Conservation (phyloP, 768 basidiomycete genomes). For the Hysterangium stoloniferum region DNA sequence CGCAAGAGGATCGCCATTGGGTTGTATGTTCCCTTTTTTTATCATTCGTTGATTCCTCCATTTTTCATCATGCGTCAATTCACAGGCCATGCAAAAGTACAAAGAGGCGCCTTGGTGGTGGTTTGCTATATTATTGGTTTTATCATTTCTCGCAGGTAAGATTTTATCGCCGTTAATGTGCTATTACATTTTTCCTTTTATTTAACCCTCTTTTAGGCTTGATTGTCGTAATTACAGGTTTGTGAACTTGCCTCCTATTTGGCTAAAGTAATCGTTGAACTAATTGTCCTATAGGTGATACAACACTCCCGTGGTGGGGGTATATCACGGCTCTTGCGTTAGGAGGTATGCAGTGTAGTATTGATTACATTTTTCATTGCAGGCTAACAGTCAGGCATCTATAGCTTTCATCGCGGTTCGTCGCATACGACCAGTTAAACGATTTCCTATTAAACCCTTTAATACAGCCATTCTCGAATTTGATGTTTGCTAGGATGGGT, state of each 20-base stretch:
- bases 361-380: neutral
- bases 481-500: conserved; percentile 52
- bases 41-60: neutral
- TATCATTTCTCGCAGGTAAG: conserved; percentile 51
- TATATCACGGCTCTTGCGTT: conserved; percentile 49
- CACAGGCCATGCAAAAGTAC: conserved; percentile 49
- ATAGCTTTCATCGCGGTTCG: conserved; percentile 11
- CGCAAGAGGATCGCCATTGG: conserved; percentile 51
- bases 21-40: conserved; percentile 27
- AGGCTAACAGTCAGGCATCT: neutral
- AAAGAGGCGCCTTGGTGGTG: conserved; percentile 56
- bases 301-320: conserved; percentile 56
- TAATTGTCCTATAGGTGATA: conserved; percentile 40
- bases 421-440: neutral
- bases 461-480: conserved; percentile 46
- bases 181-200: neutral
- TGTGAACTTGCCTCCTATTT: neutral
- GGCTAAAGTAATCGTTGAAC: neutral
- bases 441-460: neutral
- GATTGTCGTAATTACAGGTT: conserved; percentile 36
- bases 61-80: neutral
- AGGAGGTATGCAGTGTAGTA: conserved; percentile 27
- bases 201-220: conserved; percentile 30
- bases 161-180: too few relatives aligned
- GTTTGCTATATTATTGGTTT: conserved; percentile 41